Conservation (phyloP, 805 yeast species). For the Ogataea philodendri region DNA sequence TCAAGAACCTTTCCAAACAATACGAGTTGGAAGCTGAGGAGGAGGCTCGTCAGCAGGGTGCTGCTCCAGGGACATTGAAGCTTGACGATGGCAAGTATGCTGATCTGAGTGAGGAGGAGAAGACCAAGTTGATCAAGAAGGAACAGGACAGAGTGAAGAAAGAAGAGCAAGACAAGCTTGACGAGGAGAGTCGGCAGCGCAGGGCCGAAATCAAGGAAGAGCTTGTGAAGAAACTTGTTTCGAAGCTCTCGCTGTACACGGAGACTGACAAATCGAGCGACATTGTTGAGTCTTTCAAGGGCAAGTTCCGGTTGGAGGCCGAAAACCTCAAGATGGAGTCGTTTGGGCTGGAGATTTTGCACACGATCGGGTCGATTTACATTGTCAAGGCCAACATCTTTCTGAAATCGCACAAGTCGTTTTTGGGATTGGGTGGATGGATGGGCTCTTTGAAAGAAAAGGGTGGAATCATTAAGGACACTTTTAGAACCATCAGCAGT, state of each 20-base stretch:
- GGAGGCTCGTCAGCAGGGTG: conserved; percentile 38
- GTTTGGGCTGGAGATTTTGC: conserved; percentile 86
- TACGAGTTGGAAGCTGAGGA: conserved; percentile 43
- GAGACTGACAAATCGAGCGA: conserved; percentile 64
- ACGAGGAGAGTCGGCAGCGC: conserved; percentile 69
- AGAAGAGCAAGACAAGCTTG: conserved; percentile 62
- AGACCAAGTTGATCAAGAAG: conserved; percentile 28
- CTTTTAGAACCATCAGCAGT: conserved; percentile 74
- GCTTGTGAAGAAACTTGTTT: conserved; percentile 47
- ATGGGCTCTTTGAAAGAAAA: conserved; percentile 79
- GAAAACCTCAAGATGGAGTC: conserved; percentile 90
- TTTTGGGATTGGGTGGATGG: conserved; percentile 84
- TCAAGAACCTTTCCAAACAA: conserved; percentile 60
- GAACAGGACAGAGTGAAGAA: conserved; percentile 38
- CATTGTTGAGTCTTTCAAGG: conserved; percentile 54
- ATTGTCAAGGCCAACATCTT: conserved; percentile 70
- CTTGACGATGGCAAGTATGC: conserved; percentile 29
- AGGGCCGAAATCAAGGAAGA: conserved; percentile 53
- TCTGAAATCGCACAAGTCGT: conserved; percentile 65
- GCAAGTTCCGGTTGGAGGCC: conserved; percentile 56
- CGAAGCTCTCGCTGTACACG: conserved; percentile 43
- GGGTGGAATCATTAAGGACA: conserved; percentile 78
- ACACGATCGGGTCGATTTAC: conserved; percentile 79
- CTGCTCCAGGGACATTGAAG: conserved; percentile 21
- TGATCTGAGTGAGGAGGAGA: conserved; percentile 30